Base-by-base conservation (phyloP, 441 rosid genomes). In the Eutrema salsugineum region DNA sequence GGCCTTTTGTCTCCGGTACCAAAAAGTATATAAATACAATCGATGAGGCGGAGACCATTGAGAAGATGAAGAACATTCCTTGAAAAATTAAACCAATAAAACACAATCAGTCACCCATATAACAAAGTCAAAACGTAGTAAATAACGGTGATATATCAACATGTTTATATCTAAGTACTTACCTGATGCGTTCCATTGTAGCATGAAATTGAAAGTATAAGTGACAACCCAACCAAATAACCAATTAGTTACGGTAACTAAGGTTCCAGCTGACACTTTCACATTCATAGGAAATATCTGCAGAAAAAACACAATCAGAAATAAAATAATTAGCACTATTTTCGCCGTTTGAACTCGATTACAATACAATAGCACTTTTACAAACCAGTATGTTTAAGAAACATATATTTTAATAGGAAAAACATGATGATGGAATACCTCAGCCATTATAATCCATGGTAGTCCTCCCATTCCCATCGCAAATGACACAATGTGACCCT, bases 1-100 rank as follows among this genome's bases (percentile, higher is more conserved):
- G 78, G 2, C 93, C 97, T 69, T 86, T 87, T 0, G 91, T 90
- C 73, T 87, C 95, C 0, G 90, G 95, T n/a, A 93, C 90, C 72
- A 85, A 22, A 63, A 77, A 81, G 24, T 72, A 82, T 0, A 83
- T 56, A 61, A 89, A 88, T 15, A 88, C 1, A 14, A 86, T 68
- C 2, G 78, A 76, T 0, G 43, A n/a, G 1, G 61, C 81, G 36
- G 83, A 79, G 1, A 89, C 49, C 48, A 42, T 78, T 0, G 83
- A 62, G 14, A 81, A 86, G n/a, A 86, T 55, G 27, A 89, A 82
- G 50, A 91, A 89, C 51, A 56, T 71, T 0, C 91, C 95, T 86
- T 83, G 6, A 80, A 44, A 9, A 75, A 32, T 9, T 6, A 5
- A 61, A 36, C 39, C 9, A 60, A 62, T 9, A 4, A 60, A 44